Evolutionary conservation across 2,329 filamentous ascomycete genomes (phyloP), one percentile per base, ranked within the genome.

Genomic region (Verticillium nubilum): DNA sequence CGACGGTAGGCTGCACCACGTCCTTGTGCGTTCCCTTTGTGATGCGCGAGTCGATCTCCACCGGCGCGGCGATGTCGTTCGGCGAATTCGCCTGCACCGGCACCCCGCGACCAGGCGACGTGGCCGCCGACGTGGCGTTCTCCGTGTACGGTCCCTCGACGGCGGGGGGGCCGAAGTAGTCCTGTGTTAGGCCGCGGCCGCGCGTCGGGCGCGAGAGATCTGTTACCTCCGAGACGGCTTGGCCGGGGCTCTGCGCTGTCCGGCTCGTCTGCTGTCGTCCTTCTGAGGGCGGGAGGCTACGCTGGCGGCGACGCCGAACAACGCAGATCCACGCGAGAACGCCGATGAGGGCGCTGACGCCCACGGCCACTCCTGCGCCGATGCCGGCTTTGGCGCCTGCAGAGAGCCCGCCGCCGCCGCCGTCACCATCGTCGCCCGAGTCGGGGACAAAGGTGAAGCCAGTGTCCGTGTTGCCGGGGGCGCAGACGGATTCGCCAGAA

Each of bases 301-400:
- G 65, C 52, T 67, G 64, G 28, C 67, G 67, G n/a, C 77, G 73
- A 7, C 74, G 67, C 26, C 73, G 74, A 29, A 72, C 68, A 28
- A 83, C 59, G 60, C 77, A 83, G 60, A 81, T 72, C 78, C 79
- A 86, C 0, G 76, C 73, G 17, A 77, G 61, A 3, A 66, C 66
- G 3, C 74, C 80, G 37, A 82, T 70, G 15, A 82, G 47, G 5
- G 76, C 52, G 3, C 74, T 72, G 1, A 72, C 75, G 28, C 72
- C 79, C 0, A 81, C 67, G 1, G 80, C 75, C 3, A 81, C 76
- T 19, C 82, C 84, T 0, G 81, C 74, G 5, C 79, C 83, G n/a
- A 87, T 80, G 2, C 84, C 84, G 0, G 80, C 82, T 65, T 80
- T 84, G 2, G 81, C 83, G 1, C 79, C 82, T 1, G 74, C 68